Evolutionary conservation across 2,329 filamentous ascomycete genomes (phyloP).

Genomic region (Metarhizium humberi): DNA sequence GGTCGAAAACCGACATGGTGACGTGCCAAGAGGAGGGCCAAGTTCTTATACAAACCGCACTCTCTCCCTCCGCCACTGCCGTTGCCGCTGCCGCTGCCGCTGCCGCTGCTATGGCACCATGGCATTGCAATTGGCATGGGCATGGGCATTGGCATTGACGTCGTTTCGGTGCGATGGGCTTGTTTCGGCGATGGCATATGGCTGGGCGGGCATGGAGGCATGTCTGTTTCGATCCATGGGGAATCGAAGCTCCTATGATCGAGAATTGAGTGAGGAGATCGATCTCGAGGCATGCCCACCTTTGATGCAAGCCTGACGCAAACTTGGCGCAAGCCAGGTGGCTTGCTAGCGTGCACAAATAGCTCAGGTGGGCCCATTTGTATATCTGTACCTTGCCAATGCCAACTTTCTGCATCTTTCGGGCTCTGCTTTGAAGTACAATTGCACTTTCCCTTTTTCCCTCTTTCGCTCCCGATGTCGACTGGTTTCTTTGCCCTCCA

Average conservation of each 20-base stretch:
- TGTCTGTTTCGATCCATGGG: slow-evolving; percentile 1
- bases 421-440: too few relatives aligned
- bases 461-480: too few relatives aligned
- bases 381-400: too few relatives aligned
- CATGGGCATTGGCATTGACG: not conserved
- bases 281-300: slow-evolving; percentile 4
- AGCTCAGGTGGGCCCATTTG: slow-evolving; percentile 1
- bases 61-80: not conserved
- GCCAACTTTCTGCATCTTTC: too few relatives aligned
- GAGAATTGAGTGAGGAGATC: slow-evolving; percentile 4
- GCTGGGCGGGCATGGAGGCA: not conserved
- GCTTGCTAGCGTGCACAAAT: slow-evolving; percentile 3
- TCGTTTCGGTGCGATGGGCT: not conserved
- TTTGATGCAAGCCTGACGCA: not conserved
- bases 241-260: slow-evolving; percentile 2
- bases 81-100: not conserved
- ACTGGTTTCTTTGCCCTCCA: too few relatives aligned
- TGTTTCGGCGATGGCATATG: not conserved
- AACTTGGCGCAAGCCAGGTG: not conserved
- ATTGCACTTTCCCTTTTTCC: too few relatives aligned
- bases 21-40: not conserved
- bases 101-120: not conserved
- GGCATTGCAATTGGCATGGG: not conserved
- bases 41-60: not conserved
- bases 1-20: not conserved